Base-by-base conservation (phyloP, 2,329 filamentous ascomycete species). In the Hyphodiscus sp. region DNA sequence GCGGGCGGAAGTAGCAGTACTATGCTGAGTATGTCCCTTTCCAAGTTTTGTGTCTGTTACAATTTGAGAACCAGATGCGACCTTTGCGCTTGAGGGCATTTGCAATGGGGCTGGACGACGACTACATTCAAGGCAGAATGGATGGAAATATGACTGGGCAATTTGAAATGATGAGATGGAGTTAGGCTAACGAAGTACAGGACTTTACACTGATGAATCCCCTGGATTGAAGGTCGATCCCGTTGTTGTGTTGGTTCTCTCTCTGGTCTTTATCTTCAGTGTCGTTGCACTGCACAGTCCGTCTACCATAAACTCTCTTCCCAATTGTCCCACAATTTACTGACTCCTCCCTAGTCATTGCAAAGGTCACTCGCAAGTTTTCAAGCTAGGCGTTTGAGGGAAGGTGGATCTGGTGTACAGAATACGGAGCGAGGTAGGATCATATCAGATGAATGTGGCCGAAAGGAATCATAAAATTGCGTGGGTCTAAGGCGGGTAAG, bases 201-300 rank as follows among this genome's bases (percentile, higher is more conserved):
- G 83, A 74, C 86, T 99, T 45, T 99, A 99, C 83, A 99, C 94
- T 54, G 94, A 99, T 70, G 94, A 99, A 78, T 95, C 89, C 61
- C 94, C 94, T 55, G 94, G 94, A 58, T 79, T 99, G 67, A 96
- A 96, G 79, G 94, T 99, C 61, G 94, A 99, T 72, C 94, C 94
- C 20, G 94, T 99, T 56, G 91, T 99, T 62, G 92, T 99, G 61
- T 81, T 99, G 68, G 94, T 96, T 63, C 80, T 99, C 65, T 95
- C 90, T 68, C 83, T 99, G 66, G 94, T 95, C 59, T 99, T 99
- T 75, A 99, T 99, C 74, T 96, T 99, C 78, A 94, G 88, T 69
- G 94, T 99, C 69, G 94, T 99, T 68, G 91, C 91, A 64, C 80
- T 99, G 69, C 94, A 99, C 77, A 91, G 94, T 97, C 84, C 65